Evolutionary conservation across 1,284 basidiomycete species (phyloP), one percentile per base, ranked within the genome.

Genomic region (Sanguinoderma infundibulare): DNA sequence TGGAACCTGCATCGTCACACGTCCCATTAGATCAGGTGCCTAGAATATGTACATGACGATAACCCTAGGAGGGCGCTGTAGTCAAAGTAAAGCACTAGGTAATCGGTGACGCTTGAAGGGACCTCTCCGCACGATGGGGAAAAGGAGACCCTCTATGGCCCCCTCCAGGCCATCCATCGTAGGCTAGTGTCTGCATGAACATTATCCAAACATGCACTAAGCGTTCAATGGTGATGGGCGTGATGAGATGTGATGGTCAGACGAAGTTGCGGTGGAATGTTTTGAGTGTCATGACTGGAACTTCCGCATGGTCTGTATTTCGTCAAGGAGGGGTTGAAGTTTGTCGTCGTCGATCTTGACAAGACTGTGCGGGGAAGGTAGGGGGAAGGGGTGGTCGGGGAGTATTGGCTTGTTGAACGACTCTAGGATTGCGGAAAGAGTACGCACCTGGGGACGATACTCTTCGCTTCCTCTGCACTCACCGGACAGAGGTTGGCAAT

Each of bases 401-500:
- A 26, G 20, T 30, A 42, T 53, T 54, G 17, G 26, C 35, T 14
- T 0, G 15, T 24, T 17, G 50, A 59, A 10, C 26, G 22, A 24
- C 22, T 24, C 40, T 36, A 36, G 6, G 51, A 26, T n/a, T 26
- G 15, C 12, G 5, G 2, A 55, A 9, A 12, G 36, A 30, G 5
- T 7, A 65, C 78, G 49, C 59, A 89, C 92, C 94, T 96, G 5
- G 95, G 95, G 55, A 98, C 83, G 57, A 96, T 83, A 69, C 93
- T 95, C 78, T 95, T 96, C 17, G 95, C 91, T 74, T 97, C 95
- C 66, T 97, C 95, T 3, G 92, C 86, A 64, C 90, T 88, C 42
- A 89, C 92, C 15, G 95, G 94, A 71, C 92, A 94, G 58, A 98
- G 75, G 70, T 96, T 96, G 24, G 94, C 94, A 49, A 98, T 90